A percentile compares a stretch with the other conserved stretches of the same genome.
phyloP scores from a whole-genome alignment of 805 yeast genomes.

The Metschnikowia kunwiensis region DNA sequence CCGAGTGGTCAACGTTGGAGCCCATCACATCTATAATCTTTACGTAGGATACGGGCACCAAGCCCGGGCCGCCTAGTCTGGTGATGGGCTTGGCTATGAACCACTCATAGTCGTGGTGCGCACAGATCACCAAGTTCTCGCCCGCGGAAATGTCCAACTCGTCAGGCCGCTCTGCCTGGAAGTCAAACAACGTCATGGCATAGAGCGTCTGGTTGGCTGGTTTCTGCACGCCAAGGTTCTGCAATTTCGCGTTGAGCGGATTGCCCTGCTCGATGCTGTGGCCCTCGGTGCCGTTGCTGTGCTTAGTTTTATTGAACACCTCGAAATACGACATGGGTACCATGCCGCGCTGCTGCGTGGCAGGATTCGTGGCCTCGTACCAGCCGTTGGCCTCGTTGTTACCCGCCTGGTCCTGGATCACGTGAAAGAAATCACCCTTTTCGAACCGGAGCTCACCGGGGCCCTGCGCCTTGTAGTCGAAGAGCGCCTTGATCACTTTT shows the following conservation, averaged over 20 bases:
- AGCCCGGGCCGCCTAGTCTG: constrained; percentile 93
- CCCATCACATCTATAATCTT: constrained; percentile 73
- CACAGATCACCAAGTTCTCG: constrained; percentile 88
- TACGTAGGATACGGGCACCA: constrained; percentile 89
- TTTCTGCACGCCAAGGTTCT: constrained; percentile 14
- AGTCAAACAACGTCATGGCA: constrained; percentile 83
- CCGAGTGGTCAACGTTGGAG: constrained; percentile 20
- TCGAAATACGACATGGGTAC: constrained; percentile 87
- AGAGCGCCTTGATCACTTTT: constrained; percentile 78
- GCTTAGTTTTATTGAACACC: constrained; percentile 59
- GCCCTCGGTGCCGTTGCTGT: constrained; percentile 18
- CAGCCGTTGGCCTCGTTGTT: constrained; percentile 50
- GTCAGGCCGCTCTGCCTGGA: constrained; percentile 77
- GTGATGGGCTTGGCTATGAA: constrained; percentile 96
- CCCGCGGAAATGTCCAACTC: constrained; percentile 83
- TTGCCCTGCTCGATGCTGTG: constrained; percentile 19
- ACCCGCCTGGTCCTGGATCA: constrained; percentile 33
- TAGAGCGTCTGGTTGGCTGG: constrained; percentile 53
- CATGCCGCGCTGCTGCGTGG: constrained; percentile 71
- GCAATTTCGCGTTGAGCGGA: constrained; percentile 21
- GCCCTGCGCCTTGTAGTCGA: constrained; percentile 73
- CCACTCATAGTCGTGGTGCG: constrained; percentile 97
- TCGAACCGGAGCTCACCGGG: constrained; percentile 75
- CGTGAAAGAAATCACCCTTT: constrained; percentile 88
- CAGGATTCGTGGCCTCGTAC: constrained; percentile 88